Conservation (phyloP, 2,329 filamentous ascomycete species). For the Colletotrichum lindemuthianum region DNA sequence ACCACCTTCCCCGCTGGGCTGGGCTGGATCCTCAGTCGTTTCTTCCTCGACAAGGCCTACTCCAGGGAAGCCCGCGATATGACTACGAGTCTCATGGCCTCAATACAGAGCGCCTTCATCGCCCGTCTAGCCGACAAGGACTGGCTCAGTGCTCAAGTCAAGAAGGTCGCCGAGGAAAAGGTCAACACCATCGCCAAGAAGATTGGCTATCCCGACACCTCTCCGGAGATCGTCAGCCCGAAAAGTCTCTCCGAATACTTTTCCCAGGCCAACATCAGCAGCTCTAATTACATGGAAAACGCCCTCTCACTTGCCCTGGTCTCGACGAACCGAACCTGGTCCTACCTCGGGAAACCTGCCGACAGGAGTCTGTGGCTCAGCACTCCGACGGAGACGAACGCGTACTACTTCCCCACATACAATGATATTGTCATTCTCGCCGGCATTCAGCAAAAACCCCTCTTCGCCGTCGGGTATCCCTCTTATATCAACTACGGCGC, state of each 20-base stretch:
- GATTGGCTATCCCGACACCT: conserved; percentile 72
- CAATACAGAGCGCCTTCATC: conserved; percentile 75
- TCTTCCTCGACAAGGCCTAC: conserved; percentile 76
- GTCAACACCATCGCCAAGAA: conserved; percentile 74
- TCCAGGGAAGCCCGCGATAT: conserved; percentile 72
- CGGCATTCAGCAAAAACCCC: conserved; percentile 72
- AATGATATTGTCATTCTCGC: conserved; percentile 77
- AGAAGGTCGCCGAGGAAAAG: conserved; percentile 69
- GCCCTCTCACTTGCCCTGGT: conserved; percentile 60
- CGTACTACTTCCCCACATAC: conserved; percentile 70
- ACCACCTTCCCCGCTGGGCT: conserved; percentile 51
- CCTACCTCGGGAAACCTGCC: conserved; percentile 66
- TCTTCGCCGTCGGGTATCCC: conserved; percentile 70
- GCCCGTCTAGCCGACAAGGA: conserved; percentile 64
- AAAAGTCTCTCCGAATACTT: conserved; percentile 67
- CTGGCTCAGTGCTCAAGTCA: conserved; percentile 73
- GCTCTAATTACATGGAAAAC: conserved; percentile 66
- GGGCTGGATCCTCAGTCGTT: conserved; percentile 75
- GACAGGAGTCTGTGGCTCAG: conserved; percentile 69
- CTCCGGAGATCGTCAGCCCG: conserved; percentile 69
- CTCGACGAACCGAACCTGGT: conserved; percentile 61
- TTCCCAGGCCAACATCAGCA: conserved; percentile 58
- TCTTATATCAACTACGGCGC: conserved; percentile 73
- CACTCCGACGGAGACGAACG: conserved; percentile 69
- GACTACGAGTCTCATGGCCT: conserved; percentile 74